Evolutionary conservation across 139 green algal species (phyloP).

Genomic region (Dunaliella primolecta): DNA sequence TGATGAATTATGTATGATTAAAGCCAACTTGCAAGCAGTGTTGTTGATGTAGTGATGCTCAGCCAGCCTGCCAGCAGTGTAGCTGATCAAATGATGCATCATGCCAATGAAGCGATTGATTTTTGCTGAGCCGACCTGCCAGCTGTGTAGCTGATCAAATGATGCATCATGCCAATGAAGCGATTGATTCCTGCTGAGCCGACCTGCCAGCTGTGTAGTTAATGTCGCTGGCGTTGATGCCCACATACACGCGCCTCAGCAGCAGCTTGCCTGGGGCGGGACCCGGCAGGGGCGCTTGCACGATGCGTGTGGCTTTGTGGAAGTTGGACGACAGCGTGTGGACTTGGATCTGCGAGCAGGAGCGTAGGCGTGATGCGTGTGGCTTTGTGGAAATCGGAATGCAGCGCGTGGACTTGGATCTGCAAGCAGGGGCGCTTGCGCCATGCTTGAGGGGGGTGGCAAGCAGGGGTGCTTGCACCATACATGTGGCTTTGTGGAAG

Average conservation of each 20-base stretch:
- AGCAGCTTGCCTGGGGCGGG: conserved; percentile 51
- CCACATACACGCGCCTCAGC: conserved; percentile 58
- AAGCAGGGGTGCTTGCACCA: conserved; percentile 39
- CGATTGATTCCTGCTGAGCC: too few species aligned
- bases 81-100: too few species aligned
- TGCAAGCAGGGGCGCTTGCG: conserved; percentile 28
- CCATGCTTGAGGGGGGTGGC: conserved; percentile 29
- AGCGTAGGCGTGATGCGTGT: conserved; percentile 39
- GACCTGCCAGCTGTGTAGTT: conserved; percentile 71
- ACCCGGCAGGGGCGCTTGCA: conserved; percentile 30
- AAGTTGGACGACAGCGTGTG: conserved; percentile 61
- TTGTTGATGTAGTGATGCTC: too few species aligned
- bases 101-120: too few species aligned
- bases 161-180: too few species aligned
- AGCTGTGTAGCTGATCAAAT: conserved; percentile 79
- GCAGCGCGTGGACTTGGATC: conserved; percentile 54
- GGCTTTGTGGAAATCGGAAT: conserved; percentile 56
- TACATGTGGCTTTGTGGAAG: conserved; percentile 56
- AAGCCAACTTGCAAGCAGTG: too few species aligned
- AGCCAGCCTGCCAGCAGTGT: too few species aligned
- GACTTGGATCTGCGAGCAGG: conserved; percentile 44
- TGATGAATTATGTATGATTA: too few species aligned
- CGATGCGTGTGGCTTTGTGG: conserved; percentile 45
- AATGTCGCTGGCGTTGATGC: conserved; percentile 81
- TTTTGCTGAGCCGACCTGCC: too few species aligned